These are phyloP conservation scores for Apiospora pterosperma DNA, from an alignment of 2,329 filamentous ascomycete species.

Conservation along the genomic window DNA sequence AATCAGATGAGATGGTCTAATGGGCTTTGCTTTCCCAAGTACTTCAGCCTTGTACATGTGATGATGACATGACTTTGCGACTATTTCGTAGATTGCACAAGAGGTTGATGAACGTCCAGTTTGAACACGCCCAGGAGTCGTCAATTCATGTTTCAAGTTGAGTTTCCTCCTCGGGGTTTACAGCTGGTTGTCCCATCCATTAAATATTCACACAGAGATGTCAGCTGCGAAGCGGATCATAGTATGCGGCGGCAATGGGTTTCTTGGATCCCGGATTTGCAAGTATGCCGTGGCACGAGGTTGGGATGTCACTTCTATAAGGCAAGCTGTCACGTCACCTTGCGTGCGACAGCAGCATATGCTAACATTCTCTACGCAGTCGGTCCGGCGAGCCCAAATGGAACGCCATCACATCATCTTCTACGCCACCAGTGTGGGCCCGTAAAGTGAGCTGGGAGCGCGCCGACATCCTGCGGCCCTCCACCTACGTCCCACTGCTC, in stretches of 20 bases:
- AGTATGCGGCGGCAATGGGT: slow-evolving; percentile 91
- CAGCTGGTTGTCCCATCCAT: not conserved
- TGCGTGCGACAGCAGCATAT: not conserved
- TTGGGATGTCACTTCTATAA: slow-evolving; percentile 91
- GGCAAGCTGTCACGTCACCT: slow-evolving; percentile 38
- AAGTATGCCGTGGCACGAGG: slow-evolving; percentile 80
- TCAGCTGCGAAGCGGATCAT: slow-evolving; percentile 69
- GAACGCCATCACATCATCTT: slow-evolving; percentile 71
- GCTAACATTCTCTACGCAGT: slow-evolving; percentile 41
- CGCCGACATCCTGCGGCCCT: slow-evolving; percentile 81
- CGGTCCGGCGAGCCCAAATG: slow-evolving; percentile 88
- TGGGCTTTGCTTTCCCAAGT: not conserved
- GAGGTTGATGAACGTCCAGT: slow-evolving; percentile 2
- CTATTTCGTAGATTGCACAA: slow-evolving; percentile 15
- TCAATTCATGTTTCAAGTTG: not conserved
- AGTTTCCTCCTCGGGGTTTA: no score
- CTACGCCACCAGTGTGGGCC: slow-evolving; percentile 74
- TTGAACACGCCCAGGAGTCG: not conserved
- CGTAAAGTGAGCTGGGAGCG: slow-evolving; percentile 81
- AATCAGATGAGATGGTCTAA: not conserved
- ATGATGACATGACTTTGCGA: slow-evolving; percentile 19
- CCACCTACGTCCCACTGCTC: slow-evolving; percentile 74
- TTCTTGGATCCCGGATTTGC: slow-evolving; percentile 85
- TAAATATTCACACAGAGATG: not conserved
- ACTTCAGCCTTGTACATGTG: slow-evolving; percentile 18